Conservation (phyloP, 2,329 filamentous ascomycete genomes). For the Fonsecaea erecta region DNA sequence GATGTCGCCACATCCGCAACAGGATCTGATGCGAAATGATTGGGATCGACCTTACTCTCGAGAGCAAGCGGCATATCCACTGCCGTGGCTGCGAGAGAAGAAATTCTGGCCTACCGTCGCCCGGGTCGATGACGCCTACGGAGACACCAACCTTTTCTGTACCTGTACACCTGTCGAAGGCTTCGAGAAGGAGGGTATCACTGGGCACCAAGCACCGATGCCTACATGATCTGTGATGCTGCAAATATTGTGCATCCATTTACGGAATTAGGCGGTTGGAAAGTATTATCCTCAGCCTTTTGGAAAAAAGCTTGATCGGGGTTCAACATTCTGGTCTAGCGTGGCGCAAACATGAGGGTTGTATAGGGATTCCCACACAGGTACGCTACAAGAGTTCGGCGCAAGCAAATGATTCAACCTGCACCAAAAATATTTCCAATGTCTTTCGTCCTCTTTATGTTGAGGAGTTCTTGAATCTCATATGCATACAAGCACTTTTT, state of each 20-base stretch:
- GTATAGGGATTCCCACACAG: background rate
- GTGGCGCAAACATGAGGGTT: background rate
- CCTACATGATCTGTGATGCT: constrained; percentile 23
- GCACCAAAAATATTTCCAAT: background rate
- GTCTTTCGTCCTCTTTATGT: background rate
- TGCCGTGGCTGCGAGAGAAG: constrained; percentile 84
- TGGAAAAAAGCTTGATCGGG: constrained; percentile 16
- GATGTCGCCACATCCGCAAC: constrained; percentile 83
- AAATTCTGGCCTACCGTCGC: constrained; percentile 96
- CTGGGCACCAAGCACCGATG: constrained; percentile 31
- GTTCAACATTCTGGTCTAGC: constrained; percentile 24
- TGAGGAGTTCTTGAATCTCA: background rate
- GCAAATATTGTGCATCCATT: background rate
- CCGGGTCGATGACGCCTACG: constrained; percentile 86
- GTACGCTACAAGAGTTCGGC: background rate
- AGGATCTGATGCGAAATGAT: constrained; percentile 73
- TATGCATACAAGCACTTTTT: background rate
- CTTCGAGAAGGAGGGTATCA: constrained; percentile 31
- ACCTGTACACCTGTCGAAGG: constrained; percentile 84
- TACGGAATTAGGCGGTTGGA: background rate
- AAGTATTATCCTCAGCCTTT: background rate
- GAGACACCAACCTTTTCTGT: constrained; percentile 92
- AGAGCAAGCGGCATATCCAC: constrained; percentile 83
- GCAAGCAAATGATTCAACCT: background rate
- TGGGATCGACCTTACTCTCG: constrained; percentile 84